A percentile compares a stretch with the other conserved stretches of the same genome.
These are phyloP conservation scores for Fusarium sp. DNA, from an alignment of 2,329 filamentous ascomycete species.

Conservation along the genomic window DNA sequence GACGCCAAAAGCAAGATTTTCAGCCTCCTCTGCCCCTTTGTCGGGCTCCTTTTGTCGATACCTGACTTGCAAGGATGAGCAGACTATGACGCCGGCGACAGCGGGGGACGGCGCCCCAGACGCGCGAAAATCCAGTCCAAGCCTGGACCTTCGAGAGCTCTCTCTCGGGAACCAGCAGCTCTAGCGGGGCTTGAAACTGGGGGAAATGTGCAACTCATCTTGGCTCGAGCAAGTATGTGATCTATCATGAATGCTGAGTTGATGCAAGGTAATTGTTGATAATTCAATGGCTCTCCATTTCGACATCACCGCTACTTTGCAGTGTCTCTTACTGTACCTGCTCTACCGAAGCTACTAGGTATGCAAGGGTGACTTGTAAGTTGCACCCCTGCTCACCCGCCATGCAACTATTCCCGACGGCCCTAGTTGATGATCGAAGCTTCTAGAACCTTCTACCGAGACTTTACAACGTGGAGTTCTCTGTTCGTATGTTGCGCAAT, in stretches of 20 bases:
- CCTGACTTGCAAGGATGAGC: conserved; percentile 33
- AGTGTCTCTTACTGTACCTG: background rate
- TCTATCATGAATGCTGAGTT: background rate
- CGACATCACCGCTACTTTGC: background rate
- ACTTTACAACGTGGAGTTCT: background rate
- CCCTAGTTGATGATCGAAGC: conserved; percentile 31
- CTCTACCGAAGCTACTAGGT: background rate
- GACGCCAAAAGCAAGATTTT: conserved; percentile 1
- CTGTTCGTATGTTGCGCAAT: background rate
- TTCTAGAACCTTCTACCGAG: conserved; percentile 43
- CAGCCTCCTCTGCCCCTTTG: conserved; percentile 3
- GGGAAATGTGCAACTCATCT: background rate
- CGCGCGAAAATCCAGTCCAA: conserved; percentile 24
- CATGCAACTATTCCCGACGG: conserved; percentile 27
- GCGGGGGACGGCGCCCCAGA: conserved; percentile 31
- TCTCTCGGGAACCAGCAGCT: conserved; percentile 13
- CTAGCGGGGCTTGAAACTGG: conserved; percentile 1
- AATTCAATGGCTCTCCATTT: background rate
- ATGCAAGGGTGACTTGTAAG: conserved; percentile 8
- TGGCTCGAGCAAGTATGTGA: background rate
- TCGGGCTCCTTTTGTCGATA: conserved; percentile 38
- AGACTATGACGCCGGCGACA: conserved; percentile 40
- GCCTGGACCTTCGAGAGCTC: conserved; percentile 4
- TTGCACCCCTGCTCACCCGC: conserved; percentile 18
- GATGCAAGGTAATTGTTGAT: background rate